Percentiles rank a stretch among this genome's conserved stretches.
phyloP scores from a whole-genome alignment of 2,329 filamentous ascomycete genomes.

The Coleophoma cylindrospora region DNA sequence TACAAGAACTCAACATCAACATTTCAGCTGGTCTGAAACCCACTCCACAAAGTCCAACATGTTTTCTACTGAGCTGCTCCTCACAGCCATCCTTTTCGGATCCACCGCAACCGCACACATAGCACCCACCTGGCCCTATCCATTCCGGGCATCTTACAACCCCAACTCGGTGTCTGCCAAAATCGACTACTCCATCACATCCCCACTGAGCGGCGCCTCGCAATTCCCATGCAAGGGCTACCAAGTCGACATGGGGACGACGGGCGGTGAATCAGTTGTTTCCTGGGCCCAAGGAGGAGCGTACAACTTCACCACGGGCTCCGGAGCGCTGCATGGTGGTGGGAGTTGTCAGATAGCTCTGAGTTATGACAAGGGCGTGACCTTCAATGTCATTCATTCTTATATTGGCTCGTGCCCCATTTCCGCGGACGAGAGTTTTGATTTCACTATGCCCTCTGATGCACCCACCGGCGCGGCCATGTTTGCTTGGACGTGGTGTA shows the following conservation, averaged over 20 bases:
- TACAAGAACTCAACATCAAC: background rate
- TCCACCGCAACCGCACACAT: constrained; percentile 12
- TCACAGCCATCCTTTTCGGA: constrained; percentile 1
- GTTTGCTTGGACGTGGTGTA: constrained; percentile 47
- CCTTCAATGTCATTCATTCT: constrained; percentile 56
- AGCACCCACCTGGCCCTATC: constrained; percentile 12
- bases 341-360: constrained; percentile 57
- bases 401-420: constrained; percentile 26
- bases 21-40: constrained; percentile 8
- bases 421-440: constrained; percentile 11
- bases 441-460: constrained; percentile 23
- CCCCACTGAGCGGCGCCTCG: constrained; percentile 4
- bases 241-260: constrained; percentile 17
- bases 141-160: constrained; percentile 12
- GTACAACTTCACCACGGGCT: constrained; percentile 46
- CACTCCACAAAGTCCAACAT: constrained; percentile 1
- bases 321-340: constrained; percentile 44
- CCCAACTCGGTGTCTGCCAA: background rate
- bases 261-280: constrained; percentile 30
- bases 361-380: constrained; percentile 52
- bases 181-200: constrained; percentile 10
- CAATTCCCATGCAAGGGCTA: constrained; percentile 19
- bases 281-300: constrained; percentile 44
- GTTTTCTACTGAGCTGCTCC: constrained; percentile 1
- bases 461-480: constrained; percentile 15